Evolutionary conservation across 2,329 filamentous ascomycete species (phyloP), one percentile per base, ranked within the genome.

Genomic region (Penicillium digitatum): DNA sequence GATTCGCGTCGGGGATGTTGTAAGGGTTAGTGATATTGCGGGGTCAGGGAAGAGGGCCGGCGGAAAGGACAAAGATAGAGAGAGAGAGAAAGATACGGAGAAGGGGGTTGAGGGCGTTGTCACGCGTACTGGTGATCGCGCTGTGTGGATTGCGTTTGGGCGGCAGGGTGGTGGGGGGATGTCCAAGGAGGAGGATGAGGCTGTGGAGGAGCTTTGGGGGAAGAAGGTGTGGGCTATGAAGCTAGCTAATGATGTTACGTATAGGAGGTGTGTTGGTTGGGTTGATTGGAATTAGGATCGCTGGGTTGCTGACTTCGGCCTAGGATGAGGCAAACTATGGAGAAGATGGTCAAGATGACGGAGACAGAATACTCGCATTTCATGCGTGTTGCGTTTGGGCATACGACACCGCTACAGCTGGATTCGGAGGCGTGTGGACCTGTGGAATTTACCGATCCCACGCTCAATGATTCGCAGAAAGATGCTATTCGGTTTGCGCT

Each of bases 401-500:
- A 82, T 55, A 77, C 76, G 2, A 79, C 79, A 3, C 81, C 83
- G 3, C 76, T 81, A 3, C 76, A 78, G 11, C 69, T 74, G 8
- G 78, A 83, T 52, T 68, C 80, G 29, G 71, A 77, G 22, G 71
- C 72, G 1, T 63, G 74, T 2, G 74, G 74, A 35, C 68, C 77
- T 1, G 63, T 85, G 3, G 73, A 80, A 31, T 86, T 84, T 72
- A 70, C 76, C 9, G 81, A 86, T 65, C 74, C 80, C 2, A 78
- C 73, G 1, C 69, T 87, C 18, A 87, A 87, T 51, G 77, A 82
- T 48, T 85, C 82, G 14, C 84, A 87, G 62, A 81, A 83, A 64
- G 81, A 85, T 58, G 84, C 84, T 1, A 81, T 87, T 57, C 76
- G 84, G n/a, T 99, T 97, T 68, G 91, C 93, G 0, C 76, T 99